Percentiles rank a stretch among this genome's conserved stretches.
Evolutionary conservation across 192 early-diverging fungal species (phyloP).

Genomic region (Umbelopsis ramanniana): DNA sequence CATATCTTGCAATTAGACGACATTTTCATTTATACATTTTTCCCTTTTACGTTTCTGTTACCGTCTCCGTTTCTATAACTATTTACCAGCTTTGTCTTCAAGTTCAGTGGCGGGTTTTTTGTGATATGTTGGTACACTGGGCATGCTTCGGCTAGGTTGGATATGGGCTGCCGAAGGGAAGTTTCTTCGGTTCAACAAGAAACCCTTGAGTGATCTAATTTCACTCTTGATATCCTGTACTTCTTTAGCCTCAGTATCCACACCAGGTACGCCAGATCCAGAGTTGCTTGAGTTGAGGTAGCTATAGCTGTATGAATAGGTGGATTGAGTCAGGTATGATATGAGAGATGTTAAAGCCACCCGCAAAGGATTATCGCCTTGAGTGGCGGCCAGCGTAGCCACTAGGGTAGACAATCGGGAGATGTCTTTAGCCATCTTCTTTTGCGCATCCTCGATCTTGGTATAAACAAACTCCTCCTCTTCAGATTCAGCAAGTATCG

Average conservation of each 20-base stretch:
- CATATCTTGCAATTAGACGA: too few species aligned
- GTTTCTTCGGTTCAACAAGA: constrained; percentile 53
- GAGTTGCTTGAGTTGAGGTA: constrained; percentile 13
- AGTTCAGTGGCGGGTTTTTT: not conserved
- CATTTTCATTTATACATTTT: not conserved
- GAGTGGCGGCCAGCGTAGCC: not conserved
- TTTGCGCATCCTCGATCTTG: constrained; percentile 17
- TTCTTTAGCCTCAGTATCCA: constrained; percentile 19
- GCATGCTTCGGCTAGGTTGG: constrained; percentile 14
- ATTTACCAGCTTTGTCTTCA: not conserved
- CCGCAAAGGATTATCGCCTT: constrained; percentile 5
- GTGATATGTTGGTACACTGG: constrained; percentile 9
- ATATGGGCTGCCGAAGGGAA: constrained; percentile 40
- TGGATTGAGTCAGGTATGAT: constrained; percentile 14
- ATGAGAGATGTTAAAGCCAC: not conserved
- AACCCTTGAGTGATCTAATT: constrained; percentile 51
- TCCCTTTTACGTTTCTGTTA: not conserved
- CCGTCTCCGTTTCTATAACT: not conserved
- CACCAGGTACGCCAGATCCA: constrained; percentile 7
- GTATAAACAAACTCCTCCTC: not conserved
- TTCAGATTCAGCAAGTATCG: not conserved
- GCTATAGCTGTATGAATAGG: constrained; percentile 21
- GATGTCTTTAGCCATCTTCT: not conserved
- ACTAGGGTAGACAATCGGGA: not conserved
- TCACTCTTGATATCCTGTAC: constrained; percentile 50